Evolutionary conservation across 2,329 filamentous ascomycete genomes (phyloP).

Genomic region (Ophioceras dolichostomum): DNA sequence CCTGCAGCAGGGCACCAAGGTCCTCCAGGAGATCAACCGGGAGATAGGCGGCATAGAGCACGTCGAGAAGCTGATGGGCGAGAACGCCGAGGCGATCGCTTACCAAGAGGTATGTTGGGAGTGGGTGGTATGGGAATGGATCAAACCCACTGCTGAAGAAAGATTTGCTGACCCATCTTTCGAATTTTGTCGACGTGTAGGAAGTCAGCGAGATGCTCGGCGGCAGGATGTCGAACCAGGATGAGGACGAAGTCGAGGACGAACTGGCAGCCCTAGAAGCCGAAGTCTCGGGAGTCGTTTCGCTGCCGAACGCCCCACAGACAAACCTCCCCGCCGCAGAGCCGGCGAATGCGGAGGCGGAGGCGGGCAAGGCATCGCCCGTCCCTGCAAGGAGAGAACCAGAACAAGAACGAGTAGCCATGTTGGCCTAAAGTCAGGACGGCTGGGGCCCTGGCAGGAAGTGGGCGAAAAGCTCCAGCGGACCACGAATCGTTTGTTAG

Average conservation of each 20-base stretch:
- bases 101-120: conserved; percentile 95
- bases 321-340: conserved; percentile 5
- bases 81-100: conserved; percentile 77
- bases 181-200: no score
- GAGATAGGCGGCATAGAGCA: conserved; percentile 94
- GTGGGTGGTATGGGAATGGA: no score
- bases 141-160: no score
- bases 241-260: conserved; percentile 96
- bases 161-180: conserved; percentile 4
- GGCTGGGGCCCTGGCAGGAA: no score
- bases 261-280: conserved; percentile 74
- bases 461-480: no score
- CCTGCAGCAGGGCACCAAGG: conserved; percentile 79
- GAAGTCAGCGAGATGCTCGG: conserved; percentile 89
- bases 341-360: neutral
- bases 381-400: neutral
- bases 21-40: conserved; percentile 79
- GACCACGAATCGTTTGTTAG: no score
- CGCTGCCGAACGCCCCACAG: conserved; percentile 47
- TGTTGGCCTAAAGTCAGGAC: conserved; percentile 1
- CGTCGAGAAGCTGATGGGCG: conserved; percentile 90
- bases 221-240: conserved; percentile 79
- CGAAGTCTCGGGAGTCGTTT: conserved; percentile 27
- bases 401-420: conserved; percentile 2
- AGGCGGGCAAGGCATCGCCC: conserved; percentile 1